Base-by-base conservation (phyloP, 306 rosid species). In the Cucumis hystrix region DNA sequence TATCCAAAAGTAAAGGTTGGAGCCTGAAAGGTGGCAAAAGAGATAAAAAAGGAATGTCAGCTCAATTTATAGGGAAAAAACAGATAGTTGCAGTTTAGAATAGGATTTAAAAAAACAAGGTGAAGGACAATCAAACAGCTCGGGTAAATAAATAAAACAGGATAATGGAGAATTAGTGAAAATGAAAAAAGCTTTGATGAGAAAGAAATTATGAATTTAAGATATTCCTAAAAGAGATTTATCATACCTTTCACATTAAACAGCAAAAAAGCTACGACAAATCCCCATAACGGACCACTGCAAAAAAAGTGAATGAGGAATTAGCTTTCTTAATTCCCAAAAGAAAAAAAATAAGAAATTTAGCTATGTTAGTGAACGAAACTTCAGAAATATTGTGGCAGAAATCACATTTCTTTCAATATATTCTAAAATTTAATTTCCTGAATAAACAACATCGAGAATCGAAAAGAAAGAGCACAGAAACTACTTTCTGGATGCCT, bases 1-100 rank as follows among this genome's bases (percentile, higher is more conserved):
- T 79, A 92, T 95, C 99, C 99, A 95, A 89, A 95, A 90, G 78
- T 95, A 92, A 28, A 95, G 96, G 86, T 95, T 95, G 64, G 99
- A 92, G 61, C 99, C 99, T 95, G 96, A 28, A 21, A 63, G 65
- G 77, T 37, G 74, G 75, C 67, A 65, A 66, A 74, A 65, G 56
- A 28, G 83, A 56, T 71, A 16, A 63, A 21, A 11, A 25, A 71
- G 8, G 8, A 72, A 70, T 20, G 59, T 56, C 68, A 82, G 79
- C 78, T 54, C 81, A 84, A 33, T 57, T 76, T 3, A n/a, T 74
- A 72, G 80, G 79, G 13, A 41, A 47, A 47, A 47, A 75, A 43
- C 67, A 57, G 43, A 45, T 72, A 30, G 40, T 45, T 47, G 75
- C 23, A 70, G 57, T 70, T 21, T 70, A 15, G 47, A 14, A 3